These are phyloP conservation scores for Quercus phellos DNA, from an alignment of 331 rosid genomes.

Conservation along the genomic window DNA sequence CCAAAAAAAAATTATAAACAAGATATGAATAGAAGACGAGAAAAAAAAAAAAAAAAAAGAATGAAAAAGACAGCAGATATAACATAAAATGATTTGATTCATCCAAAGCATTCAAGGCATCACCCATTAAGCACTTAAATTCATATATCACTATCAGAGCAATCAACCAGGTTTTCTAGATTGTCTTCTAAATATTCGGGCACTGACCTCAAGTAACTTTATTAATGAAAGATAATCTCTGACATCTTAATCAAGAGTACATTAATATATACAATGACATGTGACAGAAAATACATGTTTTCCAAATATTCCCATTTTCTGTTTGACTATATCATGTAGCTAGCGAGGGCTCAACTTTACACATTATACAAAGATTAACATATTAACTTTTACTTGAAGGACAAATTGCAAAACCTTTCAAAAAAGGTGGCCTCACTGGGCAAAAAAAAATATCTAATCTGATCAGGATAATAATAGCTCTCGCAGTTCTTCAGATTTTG, in stretches of 20 bases:
- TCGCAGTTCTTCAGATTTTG: not conserved
- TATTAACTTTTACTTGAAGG: not conserved
- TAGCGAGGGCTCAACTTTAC: not conserved
- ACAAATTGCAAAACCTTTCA: not conserved
- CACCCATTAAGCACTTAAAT: not conserved
- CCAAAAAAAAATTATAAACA: not conserved
- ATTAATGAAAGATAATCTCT: not conserved
- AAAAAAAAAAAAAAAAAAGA: too few species aligned
- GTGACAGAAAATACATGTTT: not conserved
- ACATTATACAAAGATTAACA: not conserved
- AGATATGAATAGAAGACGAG: not conserved
- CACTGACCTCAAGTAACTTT: not conserved
- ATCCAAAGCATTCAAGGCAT: not conserved
- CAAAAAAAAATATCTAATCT: not conserved
- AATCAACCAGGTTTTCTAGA: not conserved
- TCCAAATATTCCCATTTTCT: not conserved
- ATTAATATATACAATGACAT: not conserved
- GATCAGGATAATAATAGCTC: not conserved
- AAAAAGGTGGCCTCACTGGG: not conserved
- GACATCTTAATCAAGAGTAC: not conserved
- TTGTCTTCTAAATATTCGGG: not conserved
- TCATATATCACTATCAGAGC: not conserved
- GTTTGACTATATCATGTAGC: not conserved
- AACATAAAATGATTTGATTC: not conserved
- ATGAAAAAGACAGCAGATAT: too few species aligned